These are phyloP conservation scores for Coemansia sp. DNA, from an alignment of 192 early-diverging fungal species.

Conservation along the genomic window DNA sequence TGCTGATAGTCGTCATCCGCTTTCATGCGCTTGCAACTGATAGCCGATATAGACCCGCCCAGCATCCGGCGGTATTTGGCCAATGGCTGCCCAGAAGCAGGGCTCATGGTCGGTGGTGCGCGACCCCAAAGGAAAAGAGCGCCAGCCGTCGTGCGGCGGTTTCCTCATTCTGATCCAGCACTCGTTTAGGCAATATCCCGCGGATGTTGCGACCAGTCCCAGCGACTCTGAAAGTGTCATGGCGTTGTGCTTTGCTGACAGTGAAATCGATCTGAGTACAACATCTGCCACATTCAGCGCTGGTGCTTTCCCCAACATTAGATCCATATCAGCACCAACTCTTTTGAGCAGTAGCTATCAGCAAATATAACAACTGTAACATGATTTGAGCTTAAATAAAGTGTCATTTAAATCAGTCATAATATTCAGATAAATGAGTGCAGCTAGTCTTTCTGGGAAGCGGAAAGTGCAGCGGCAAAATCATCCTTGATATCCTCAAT, in stretches of 20 bases:
- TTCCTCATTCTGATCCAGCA: neutral
- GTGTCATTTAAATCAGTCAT: too few species aligned
- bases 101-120: neutral
- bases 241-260: neutral
- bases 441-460: constrained; percentile 4
- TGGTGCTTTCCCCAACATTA: too few species aligned
- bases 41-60: neutral
- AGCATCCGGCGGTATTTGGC: neutral
- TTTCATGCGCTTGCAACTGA: too few species aligned
- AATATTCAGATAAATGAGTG: too few species aligned
- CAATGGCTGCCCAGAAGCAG: neutral
- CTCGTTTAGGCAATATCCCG: neutral
- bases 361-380: too few species aligned
- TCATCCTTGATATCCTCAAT: constrained; percentile 72
- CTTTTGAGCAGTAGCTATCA: too few species aligned
- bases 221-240: neutral
- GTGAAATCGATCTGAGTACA: neutral
- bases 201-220: neutral
- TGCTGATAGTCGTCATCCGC: too few species aligned
- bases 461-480: constrained; percentile 59
- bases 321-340: too few species aligned
- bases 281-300: too few species aligned
- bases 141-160: too few species aligned
- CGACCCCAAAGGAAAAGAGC: neutral
- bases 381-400: too few species aligned